A percentile compares a stretch with the other conserved stretches of the same genome.
These are phyloP conservation scores for Beauveria varroae DNA, from an alignment of 2,329 filamentous ascomycete genomes.

Conservation along the genomic window DNA sequence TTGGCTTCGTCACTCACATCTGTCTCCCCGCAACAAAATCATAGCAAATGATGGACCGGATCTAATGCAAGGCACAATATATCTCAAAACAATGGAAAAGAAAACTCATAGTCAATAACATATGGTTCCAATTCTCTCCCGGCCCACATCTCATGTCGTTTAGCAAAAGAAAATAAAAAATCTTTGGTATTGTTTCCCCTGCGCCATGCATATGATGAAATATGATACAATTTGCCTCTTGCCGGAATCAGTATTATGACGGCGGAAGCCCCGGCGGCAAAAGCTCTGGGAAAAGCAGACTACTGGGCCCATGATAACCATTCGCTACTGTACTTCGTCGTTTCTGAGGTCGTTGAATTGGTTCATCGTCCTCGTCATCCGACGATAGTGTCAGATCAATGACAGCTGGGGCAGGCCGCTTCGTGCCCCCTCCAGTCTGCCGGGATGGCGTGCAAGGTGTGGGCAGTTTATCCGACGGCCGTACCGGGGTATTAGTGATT, in stretches of 20 bases:
- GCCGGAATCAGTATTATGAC: background rate
- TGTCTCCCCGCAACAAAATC: background rate
- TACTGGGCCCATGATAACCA: background rate
- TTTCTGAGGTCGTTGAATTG: conserved; percentile 38
- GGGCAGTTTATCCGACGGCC: conserved; percentile 15
- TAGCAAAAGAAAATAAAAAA: background rate
- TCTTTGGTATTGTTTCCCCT: background rate
- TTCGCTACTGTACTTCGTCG: conserved; percentile 28
- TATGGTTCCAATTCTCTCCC: background rate
- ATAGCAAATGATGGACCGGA: background rate
- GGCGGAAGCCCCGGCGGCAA: background rate
- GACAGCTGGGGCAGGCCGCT: conserved; percentile 44
- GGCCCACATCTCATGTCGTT: background rate
- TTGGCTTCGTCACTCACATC: background rate
- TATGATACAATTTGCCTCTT: conserved; percentile 6
- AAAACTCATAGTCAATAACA: background rate
- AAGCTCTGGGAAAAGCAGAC: background rate
- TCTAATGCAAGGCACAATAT: background rate
- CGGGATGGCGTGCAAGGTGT: conserved; percentile 32
- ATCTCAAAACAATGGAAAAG: background rate
- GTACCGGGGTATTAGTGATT: conserved; percentile 21
- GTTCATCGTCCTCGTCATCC: conserved; percentile 47
- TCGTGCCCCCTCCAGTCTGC: conserved; percentile 29
- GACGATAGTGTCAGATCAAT: conserved; percentile 53
- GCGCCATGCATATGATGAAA: conserved; percentile 6